Conservation (phyloP, 2,329 filamentous ascomycete species). For the Fusarium torreyae region DNA sequence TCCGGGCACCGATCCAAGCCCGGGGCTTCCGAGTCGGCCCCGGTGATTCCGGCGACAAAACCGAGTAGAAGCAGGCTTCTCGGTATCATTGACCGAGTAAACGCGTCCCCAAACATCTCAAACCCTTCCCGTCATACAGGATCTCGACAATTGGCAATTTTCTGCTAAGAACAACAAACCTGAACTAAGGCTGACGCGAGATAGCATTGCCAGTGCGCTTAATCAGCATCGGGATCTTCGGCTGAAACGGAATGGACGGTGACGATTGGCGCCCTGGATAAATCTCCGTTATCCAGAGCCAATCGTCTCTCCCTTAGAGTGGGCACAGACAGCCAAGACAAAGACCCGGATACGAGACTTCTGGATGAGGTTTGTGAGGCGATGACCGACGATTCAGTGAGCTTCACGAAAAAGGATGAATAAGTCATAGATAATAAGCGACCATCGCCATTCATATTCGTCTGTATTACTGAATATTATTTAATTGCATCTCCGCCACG, state of each 20-base stretch:
- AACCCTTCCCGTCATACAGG: slow-evolving; percentile 6
- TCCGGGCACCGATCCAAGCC: slow-evolving; percentile 45
- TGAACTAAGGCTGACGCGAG: slow-evolving; percentile 11
- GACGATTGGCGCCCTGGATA: slow-evolving; percentile 18
- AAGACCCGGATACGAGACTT: slow-evolving; percentile 8
- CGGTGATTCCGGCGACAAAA: slow-evolving; percentile 14
- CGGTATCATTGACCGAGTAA: slow-evolving; percentile 7
- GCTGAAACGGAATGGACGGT: not conserved
- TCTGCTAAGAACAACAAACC: slow-evolving; percentile 16
- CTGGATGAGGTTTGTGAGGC: no score
- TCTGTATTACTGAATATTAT: not conserved
- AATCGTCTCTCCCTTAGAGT: not conserved
- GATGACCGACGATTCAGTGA: not conserved
- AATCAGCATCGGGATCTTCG: slow-evolving; percentile 34
- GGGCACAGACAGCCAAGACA: not conserved
- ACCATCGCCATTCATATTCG: no score
- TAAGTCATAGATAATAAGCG: no score
- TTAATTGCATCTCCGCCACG: not conserved
- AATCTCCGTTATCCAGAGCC: not conserved
- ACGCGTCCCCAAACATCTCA: slow-evolving; percentile 21
- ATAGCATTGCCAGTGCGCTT: slow-evolving; percentile 13
- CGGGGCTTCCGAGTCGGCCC: slow-evolving; percentile 23
- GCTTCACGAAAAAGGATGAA: no score
- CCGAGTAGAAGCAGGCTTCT: slow-evolving; percentile 15
- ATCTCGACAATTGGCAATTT: not conserved